A percentile compares a stretch with the other conserved stretches of the same genome.
These are phyloP conservation scores for Fomitopsis schrenkii DNA, from an alignment of 1,284 basidiomycete genomes.

Conservation along the genomic window DNA sequence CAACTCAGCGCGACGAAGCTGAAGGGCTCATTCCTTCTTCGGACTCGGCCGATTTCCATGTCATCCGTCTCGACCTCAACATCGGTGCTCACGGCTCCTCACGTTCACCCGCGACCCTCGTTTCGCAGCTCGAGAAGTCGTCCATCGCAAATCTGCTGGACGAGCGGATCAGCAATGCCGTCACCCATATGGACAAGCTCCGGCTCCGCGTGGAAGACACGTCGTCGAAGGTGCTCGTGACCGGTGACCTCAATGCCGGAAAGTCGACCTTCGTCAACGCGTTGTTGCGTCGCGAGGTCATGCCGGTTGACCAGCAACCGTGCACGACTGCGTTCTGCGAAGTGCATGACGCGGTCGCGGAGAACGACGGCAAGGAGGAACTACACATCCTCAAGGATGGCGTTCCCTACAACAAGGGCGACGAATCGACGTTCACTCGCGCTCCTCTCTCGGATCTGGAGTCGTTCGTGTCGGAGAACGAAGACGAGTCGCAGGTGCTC, in stretches of 20 bases:
- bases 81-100: conserved; percentile 75
- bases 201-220: conserved; percentile 87
- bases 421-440: conserved; percentile 77
- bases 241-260: conserved; percentile 98
- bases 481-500: conserved; percentile 67
- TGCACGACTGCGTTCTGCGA: conserved; percentile 98
- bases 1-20: conserved; percentile 31
- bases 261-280: conserved; percentile 99
- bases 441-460: conserved; percentile 73
- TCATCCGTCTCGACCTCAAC: conserved; percentile 91
- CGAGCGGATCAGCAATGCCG: conserved; percentile 76
- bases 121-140: conserved; percentile 87
- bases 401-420: conserved; percentile 64
- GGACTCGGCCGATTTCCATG: conserved; percentile 61
- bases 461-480: conserved; percentile 77
- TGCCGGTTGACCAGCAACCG: conserved; percentile 98
- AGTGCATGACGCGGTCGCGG: conserved; percentile 83
- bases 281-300: conserved; percentile 82
- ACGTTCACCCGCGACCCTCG: conserved; percentile 73
- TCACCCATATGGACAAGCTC: conserved; percentile 84
- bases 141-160: conserved; percentile 93
- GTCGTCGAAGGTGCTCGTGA: conserved; percentile 95
- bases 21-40: conserved; percentile 41
- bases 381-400: conserved; percentile 77
- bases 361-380: conserved; percentile 79